These are phyloP conservation scores for Colletotrichum caudatum DNA, from an alignment of 2,329 filamentous ascomycete genomes.

Conservation along the genomic window DNA sequence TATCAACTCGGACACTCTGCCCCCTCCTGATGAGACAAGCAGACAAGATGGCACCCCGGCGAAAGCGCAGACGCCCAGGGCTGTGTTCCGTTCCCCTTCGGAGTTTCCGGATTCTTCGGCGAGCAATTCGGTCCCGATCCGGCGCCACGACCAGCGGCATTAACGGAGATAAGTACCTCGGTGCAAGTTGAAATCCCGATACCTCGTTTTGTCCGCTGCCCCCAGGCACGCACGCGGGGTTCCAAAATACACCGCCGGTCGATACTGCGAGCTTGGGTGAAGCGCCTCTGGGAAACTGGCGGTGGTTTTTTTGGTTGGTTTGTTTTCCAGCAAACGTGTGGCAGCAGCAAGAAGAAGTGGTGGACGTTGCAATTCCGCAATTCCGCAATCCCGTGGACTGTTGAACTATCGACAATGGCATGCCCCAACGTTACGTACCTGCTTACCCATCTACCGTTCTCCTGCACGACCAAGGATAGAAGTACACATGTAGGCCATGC, in stretches of 20 bases:
- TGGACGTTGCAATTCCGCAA: background rate
- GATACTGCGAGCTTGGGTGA: no score
- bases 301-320: no score
- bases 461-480: background rate
- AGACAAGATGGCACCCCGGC: conserved; percentile 12
- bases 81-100: conserved; percentile 2
- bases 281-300: no score
- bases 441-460: background rate
- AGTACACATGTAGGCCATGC: no score
- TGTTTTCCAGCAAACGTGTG: no score
- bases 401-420: background rate
- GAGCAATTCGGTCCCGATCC: conserved; percentile 18
- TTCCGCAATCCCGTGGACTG: no score
- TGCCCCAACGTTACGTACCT: no score
- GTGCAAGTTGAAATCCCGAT: background rate
- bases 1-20: conserved; percentile 9
- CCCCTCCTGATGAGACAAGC: conserved; percentile 29
- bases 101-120: background rate
- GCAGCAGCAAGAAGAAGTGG: no score
- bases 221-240: no score
- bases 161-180: conserved; percentile 10
- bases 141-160: background rate
- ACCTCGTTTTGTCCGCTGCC: background rate
- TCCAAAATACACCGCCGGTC: no score
- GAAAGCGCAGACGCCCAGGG: conserved; percentile 16